Evolutionary conservation across 1,284 basidiomycete genomes (phyloP).

Genomic region (Coniferiporia sulphurascens): DNA sequence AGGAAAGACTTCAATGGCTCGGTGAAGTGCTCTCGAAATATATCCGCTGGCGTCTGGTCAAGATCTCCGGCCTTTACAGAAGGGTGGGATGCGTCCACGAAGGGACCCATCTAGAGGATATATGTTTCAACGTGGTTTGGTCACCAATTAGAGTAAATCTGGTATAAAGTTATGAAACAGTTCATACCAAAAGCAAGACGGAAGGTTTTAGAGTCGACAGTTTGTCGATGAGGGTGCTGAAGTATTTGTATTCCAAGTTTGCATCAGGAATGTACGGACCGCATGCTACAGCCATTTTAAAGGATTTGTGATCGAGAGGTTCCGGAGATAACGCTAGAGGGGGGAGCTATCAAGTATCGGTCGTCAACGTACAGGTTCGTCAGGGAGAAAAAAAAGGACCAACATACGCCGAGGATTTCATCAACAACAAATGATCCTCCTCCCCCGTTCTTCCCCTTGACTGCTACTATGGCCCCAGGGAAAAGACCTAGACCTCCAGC

Average conservation of each 20-base stretch:
- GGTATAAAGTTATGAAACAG: too few relatives aligned
- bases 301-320: conserved; percentile 27
- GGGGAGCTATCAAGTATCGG: conserved; percentile 36
- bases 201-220: conserved; percentile 63
- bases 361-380: conserved; percentile 24
- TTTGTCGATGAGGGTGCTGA: conserved; percentile 54
- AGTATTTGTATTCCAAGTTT: conserved; percentile 73
- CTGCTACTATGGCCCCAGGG: conserved; percentile 83
- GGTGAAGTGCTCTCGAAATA: conserved; percentile 71
- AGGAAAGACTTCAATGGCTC: conserved; percentile 57
- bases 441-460: conserved; percentile 91
- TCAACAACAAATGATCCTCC: conserved; percentile 82
- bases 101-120: conserved; percentile 64
- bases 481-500: conserved; percentile 76
- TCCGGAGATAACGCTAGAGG: conserved; percentile 37
- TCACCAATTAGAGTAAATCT: not conserved
- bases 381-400: conserved; percentile 28
- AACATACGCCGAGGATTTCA: conserved; percentile 70
- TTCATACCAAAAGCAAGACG: conserved; percentile 71
- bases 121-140: conserved; percentile 3
- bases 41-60: conserved; percentile 55
- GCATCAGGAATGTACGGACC: conserved; percentile 81
- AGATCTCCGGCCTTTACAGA: conserved; percentile 68
- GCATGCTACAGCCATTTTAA: conserved; percentile 66
- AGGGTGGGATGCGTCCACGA: conserved; percentile 76